A percentile compares a stretch with the other conserved stretches of the same genome.
Evolutionary conservation across 1,139 yeast genomes (phyloP).

Genomic region (Magnusiomyces suaveolens): DNA sequence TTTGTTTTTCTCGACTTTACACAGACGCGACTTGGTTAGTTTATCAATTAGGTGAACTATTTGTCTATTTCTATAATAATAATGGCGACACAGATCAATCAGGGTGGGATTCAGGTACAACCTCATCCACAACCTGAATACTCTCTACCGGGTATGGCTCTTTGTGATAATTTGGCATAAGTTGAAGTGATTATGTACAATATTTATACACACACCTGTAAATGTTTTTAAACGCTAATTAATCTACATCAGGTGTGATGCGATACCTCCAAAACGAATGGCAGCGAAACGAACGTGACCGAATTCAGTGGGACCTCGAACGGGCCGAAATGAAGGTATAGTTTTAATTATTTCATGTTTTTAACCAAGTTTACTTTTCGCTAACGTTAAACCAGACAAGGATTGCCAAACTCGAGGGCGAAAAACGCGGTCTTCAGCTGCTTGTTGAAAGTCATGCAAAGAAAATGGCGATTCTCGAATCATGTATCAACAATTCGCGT

Average conservation of each 20-base stretch:
- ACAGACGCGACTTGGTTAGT: too few relatives aligned
- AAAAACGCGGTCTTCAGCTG: conserved; percentile 30
- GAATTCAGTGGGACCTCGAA: conserved; percentile 49
- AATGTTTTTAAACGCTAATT: too few relatives aligned
- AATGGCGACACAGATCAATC: conserved; percentile 5
- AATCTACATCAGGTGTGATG: conserved; percentile 42
- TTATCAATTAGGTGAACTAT: too few relatives aligned
- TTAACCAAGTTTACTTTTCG: too few relatives aligned
- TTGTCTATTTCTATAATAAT: too few relatives aligned
- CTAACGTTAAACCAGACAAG: conserved; percentile 24
- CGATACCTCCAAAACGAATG: conserved; percentile 49
- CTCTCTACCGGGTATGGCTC: conserved; percentile 25
- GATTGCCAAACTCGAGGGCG: conserved; percentile 35
- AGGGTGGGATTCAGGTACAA: neutral
- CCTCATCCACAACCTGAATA: conserved; percentile 25
- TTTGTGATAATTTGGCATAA: too few relatives aligned
- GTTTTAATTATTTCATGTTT: too few relatives aligned
- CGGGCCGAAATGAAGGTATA: conserved; percentile 44
- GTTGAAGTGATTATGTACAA: neutral
- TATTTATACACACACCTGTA: neutral
- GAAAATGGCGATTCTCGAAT: conserved; percentile 26
- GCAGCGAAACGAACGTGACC: conserved; percentile 46
- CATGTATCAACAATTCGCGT: conserved; percentile 7
- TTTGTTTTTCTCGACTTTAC: too few relatives aligned
- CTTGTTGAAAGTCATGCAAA: conserved; percentile 24